Conservation (phyloP, 192 early-diverging fungal species). For the Coemansia umbellata region DNA sequence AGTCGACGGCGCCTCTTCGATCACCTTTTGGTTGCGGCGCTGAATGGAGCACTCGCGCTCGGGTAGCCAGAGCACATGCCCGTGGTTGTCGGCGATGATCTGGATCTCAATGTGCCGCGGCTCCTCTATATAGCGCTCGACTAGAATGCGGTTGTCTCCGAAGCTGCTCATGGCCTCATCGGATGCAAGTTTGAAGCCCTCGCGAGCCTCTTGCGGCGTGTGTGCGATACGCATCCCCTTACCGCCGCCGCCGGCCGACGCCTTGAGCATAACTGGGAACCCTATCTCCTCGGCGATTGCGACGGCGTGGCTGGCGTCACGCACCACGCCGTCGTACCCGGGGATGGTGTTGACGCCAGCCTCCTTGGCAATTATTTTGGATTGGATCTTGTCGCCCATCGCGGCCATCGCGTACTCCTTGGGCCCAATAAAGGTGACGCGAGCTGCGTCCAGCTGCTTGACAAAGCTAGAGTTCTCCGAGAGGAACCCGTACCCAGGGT, state of each 20-base stretch:
- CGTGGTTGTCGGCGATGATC: conserved; percentile 64
- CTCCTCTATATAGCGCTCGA: conserved; percentile 89
- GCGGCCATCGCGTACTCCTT: conserved; percentile 63
- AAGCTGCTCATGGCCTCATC: conserved; percentile 80
- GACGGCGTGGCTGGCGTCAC: conserved; percentile 68
- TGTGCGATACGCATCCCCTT: conserved; percentile 82
- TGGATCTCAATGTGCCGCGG: conserved; percentile 78
- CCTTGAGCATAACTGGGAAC: conserved; percentile 84
- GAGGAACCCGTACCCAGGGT: conserved; percentile 94
- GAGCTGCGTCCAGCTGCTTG: conserved; percentile 64
- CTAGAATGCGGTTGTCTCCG: conserved; percentile 83
- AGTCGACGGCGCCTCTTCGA: conserved; percentile 80
- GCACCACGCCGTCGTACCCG: conserved; percentile 81
- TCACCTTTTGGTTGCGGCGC: conserved; percentile 77
- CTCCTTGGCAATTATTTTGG: conserved; percentile 68
- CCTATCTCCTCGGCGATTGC: conserved; percentile 65
- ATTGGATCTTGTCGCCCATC: conserved; percentile 82
- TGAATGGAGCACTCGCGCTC: conserved; percentile 89
- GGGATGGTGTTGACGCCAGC: conserved; percentile 78
- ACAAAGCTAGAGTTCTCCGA: conserved; percentile 89
- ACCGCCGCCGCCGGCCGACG: conserved; percentile 76
- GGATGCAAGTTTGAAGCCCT: conserved; percentile 74
- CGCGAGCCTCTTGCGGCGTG: conserved; percentile 60
- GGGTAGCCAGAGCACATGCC: conserved; percentile 77
- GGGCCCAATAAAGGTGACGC: conserved; percentile 74